These are phyloP conservation scores for Pseudocercospora musae DNA, from an alignment of 2,329 filamentous ascomycete genomes.

Conservation along the genomic window DNA sequence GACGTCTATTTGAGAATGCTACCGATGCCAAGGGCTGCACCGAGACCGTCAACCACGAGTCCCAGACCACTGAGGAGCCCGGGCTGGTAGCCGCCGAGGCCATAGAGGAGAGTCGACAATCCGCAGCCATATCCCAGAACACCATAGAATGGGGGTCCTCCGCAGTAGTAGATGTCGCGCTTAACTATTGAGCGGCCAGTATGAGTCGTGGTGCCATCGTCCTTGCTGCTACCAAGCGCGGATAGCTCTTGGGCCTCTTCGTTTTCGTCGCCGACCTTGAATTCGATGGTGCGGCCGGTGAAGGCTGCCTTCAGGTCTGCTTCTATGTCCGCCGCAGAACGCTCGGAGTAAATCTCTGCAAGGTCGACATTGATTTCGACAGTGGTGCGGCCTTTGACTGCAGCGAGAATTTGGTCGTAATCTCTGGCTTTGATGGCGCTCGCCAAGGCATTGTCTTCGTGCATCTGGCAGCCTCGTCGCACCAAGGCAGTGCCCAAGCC, in stretches of 20 bases:
- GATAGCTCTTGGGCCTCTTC: background rate
- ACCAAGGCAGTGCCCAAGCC: background rate
- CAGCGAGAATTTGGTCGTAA: background rate
- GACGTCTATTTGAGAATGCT: background rate
- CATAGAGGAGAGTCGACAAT: background rate
- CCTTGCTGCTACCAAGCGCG: background rate
- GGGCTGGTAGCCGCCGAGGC: background rate
- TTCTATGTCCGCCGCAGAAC: background rate
- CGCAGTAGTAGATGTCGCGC: background rate
- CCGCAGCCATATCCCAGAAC: background rate
- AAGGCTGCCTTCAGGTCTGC: background rate
- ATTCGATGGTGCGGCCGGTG: background rate
- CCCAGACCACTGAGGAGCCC: background rate
- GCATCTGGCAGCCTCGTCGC: background rate
- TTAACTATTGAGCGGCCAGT: background rate
- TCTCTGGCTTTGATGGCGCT: background rate
- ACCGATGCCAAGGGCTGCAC: background rate
- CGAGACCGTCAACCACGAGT: background rate
- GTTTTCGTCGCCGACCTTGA: background rate
- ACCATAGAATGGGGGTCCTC: background rate
- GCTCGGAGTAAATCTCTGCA: background rate
- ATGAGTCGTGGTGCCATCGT: background rate
- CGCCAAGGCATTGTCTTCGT: background rate
- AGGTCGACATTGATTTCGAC: background rate
- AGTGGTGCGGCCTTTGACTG: background rate